Evolutionary conservation across 805 yeast genomes (phyloP).

Genomic region (Yamadazyma scolyti): DNA sequence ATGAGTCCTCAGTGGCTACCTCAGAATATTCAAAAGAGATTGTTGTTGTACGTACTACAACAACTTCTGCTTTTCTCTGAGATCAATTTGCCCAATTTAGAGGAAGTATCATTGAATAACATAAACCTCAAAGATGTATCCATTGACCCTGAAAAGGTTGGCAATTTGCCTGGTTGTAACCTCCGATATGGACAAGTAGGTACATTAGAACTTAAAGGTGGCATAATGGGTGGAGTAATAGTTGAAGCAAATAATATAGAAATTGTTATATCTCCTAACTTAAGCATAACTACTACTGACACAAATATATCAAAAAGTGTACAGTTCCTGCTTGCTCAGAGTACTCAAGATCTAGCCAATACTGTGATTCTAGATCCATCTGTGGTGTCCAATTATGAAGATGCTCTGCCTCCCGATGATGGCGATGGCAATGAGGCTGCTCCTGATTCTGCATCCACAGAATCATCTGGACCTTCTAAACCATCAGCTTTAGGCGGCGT

Average conservation of each 20-base stretch:
- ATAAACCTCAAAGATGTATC: slow-evolving; percentile 55
- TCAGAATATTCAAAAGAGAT: slow-evolving; percentile 77
- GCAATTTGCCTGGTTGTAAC: slow-evolving; percentile 57
- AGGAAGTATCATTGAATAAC: slow-evolving; percentile 63
- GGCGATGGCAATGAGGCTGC: neutral
- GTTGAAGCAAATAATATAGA: slow-evolving; percentile 56
- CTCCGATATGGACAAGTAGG: slow-evolving; percentile 60
- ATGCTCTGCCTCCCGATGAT: neutral
- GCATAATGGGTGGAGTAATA: slow-evolving; percentile 68
- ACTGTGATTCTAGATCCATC: slow-evolving; percentile 27
- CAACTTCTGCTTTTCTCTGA: slow-evolving; percentile 80
- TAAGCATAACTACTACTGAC: slow-evolving; percentile 24
- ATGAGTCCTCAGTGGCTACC: slow-evolving; percentile 60
- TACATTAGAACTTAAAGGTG: slow-evolving; percentile 50
- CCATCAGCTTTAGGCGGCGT: slow-evolving; percentile 44
- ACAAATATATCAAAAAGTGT: slow-evolving; percentile 21
- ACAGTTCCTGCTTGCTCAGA: slow-evolving; percentile 59
- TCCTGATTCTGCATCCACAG: neutral
- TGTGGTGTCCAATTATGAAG: slow-evolving; percentile 1
- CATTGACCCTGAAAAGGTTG: slow-evolving; percentile 67
- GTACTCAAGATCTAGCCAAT: slow-evolving; percentile 71
- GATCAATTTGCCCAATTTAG: slow-evolving; percentile 75
- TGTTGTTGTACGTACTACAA: slow-evolving; percentile 74
- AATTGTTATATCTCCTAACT: slow-evolving; percentile 35
- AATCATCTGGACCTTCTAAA: slow-evolving; percentile 3